These are phyloP conservation scores for Monascus ruber DNA, from an alignment of 2,329 filamentous ascomycete genomes.

Conservation along the genomic window DNA sequence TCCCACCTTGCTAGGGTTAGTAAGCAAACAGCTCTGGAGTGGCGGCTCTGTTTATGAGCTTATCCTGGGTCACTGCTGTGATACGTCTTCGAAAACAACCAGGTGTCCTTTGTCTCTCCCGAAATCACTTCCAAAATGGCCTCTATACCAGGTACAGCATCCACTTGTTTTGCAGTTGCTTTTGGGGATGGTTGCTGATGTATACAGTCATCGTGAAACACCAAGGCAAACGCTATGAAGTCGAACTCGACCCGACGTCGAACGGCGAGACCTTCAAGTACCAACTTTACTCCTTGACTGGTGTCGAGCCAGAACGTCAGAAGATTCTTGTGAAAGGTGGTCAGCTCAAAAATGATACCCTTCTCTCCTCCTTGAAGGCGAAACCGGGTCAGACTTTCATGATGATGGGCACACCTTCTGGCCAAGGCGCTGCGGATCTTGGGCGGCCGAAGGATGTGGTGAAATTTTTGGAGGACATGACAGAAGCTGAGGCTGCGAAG, in stretches of 20 bases:
- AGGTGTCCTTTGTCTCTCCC: constrained; percentile 2
- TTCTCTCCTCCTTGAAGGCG: constrained; percentile 69
- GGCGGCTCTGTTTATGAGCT: constrained; percentile 2
- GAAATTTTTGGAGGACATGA: constrained; percentile 96
- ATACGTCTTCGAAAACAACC: too few relatives aligned
- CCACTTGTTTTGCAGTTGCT: background rate
- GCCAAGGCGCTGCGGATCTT: constrained; percentile 46
- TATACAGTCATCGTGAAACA: constrained; percentile 78
- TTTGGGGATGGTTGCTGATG: constrained; percentile 9
- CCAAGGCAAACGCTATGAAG: constrained; percentile 85
- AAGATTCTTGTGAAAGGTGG: constrained; percentile 92
- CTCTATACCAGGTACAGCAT: constrained; percentile 40
- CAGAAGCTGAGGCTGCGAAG: constrained; percentile 77
- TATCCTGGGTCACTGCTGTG: too few relatives aligned
- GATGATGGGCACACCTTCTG: constrained; percentile 88
- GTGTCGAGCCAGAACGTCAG: constrained; percentile 90
- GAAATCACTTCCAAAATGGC: constrained; percentile 35
- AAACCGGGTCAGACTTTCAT: constrained; percentile 82
- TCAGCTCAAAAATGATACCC: constrained; percentile 89
- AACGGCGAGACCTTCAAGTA: constrained; percentile 91
- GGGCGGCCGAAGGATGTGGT: constrained; percentile 65
- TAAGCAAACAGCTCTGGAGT: constrained; percentile 9
- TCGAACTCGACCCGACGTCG: constrained; percentile 75
- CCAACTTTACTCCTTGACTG: constrained; percentile 88
- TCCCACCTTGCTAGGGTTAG: background rate